Evolutionary conservation across 805 yeast species (phyloP).

Genomic region (Hanseniaspora singularis): DNA sequence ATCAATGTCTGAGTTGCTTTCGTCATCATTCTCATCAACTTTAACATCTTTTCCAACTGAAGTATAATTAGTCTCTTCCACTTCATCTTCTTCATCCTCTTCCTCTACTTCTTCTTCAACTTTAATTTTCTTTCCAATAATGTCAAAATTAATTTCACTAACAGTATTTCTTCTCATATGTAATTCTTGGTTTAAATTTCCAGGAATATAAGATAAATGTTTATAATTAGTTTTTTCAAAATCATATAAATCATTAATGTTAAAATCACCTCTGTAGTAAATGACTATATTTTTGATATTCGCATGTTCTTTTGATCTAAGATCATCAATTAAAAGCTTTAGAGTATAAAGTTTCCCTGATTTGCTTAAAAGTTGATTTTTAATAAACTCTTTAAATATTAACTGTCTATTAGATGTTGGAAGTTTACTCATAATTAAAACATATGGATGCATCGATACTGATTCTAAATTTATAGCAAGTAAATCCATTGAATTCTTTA

Average conservation of each 20-base stretch:
- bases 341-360: conserved; percentile 9
- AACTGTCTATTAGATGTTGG: conserved; percentile 45
- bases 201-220: conserved; percentile 12
- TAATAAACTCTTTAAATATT: conserved; percentile 11
- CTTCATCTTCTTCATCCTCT: neutral
- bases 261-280: conserved; percentile 13
- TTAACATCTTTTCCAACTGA: neutral
- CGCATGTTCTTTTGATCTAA: conserved; percentile 1
- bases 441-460: conserved; percentile 80
- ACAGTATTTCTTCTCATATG: conserved; percentile 13
- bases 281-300: neutral
- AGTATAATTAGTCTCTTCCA: neutral
- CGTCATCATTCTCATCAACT: neutral
- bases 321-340: conserved; percentile 2
- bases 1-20: conserved; percentile 8
- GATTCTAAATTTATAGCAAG: conserved; percentile 64
- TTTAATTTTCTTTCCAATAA: neutral
- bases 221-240: conserved; percentile 11
- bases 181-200: conserved; percentile 1
- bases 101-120: conserved; percentile 1
- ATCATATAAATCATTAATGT: conserved; percentile 11
- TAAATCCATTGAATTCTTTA: conserved; percentile 63
- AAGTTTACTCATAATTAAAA: conserved; percentile 70
- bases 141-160: neutral
- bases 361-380: conserved; percentile 1